These are phyloP conservation scores for Globisporangium polare DNA, from an alignment of 352 stramenopile species.

Conservation along the genomic window DNA sequence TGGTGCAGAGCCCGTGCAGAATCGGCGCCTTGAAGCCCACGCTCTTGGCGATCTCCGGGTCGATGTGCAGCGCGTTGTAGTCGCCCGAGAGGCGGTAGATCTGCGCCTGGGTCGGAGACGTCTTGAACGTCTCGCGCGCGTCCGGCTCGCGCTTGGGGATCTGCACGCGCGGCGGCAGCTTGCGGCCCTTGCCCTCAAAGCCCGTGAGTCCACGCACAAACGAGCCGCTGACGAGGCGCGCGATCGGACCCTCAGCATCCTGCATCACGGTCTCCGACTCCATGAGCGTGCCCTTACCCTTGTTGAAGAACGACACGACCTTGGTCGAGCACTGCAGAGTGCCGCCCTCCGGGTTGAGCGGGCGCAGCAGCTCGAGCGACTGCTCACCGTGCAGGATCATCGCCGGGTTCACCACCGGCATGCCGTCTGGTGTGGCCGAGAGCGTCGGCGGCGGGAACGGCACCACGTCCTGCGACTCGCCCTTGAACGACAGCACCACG, in stretches of 20 bases:
- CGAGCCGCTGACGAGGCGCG: constrained; percentile 70
- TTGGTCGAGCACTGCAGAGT: constrained; percentile 53
- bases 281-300: constrained; percentile 80
- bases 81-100: constrained; percentile 94
- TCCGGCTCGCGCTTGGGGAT: constrained; percentile 75
- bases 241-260: constrained; percentile 58
- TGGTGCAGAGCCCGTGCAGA: constrained; percentile 92
- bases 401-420: constrained; percentile 72
- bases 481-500: constrained; percentile 86
- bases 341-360: constrained; percentile 55
- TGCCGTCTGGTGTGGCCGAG: constrained; percentile 50
- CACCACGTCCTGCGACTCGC: constrained; percentile 82
- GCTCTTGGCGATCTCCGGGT: constrained; percentile 76
- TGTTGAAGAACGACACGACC: constrained; percentile 82
- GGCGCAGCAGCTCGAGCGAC: constrained; percentile 74
- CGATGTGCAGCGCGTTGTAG: constrained; percentile 94
- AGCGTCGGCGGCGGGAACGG: constrained; percentile 79
- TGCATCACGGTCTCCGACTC: constrained; percentile 82
- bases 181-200: constrained; percentile 66
- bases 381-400: constrained; percentile 88
- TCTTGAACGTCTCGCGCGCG: constrained; percentile 57
- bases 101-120: constrained; percentile 72
- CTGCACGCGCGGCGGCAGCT: constrained; percentile 61
- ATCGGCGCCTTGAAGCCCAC: constrained; percentile 85
- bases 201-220: constrained; percentile 80